These are phyloP conservation scores for Microstegium vimineum DNA, from an alignment of 176 grass and related monocot species.

Conservation along the genomic window DNA sequence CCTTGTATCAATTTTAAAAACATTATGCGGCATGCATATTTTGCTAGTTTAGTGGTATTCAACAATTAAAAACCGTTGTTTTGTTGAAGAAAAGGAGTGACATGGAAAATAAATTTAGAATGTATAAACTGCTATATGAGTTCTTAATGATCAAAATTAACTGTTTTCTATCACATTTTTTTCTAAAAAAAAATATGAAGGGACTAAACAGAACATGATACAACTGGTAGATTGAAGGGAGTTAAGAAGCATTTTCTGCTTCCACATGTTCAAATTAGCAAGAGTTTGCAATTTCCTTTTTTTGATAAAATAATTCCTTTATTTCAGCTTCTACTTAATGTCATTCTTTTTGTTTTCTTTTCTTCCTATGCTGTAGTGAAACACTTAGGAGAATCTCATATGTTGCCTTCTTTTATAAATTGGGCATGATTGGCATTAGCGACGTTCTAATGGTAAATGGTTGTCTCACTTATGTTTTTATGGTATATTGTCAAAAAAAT, in stretches of 20 bases:
- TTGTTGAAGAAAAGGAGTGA: background rate
- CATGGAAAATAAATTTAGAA: background rate
- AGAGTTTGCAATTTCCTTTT: background rate
- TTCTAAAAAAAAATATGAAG: background rate
- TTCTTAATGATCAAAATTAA: background rate
- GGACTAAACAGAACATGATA: background rate
- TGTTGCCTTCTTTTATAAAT: conserved; percentile 77
- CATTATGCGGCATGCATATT: background rate
- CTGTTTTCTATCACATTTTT: background rate
- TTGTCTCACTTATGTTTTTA: background rate
- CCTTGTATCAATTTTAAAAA: background rate
- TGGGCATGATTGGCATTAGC: conserved; percentile 84
- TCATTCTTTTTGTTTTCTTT: background rate
- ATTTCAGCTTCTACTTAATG: background rate
- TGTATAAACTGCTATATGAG: background rate
- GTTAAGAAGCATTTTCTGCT: background rate
- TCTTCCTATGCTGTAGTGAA: conserved; percentile 40
- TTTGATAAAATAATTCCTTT: background rate
- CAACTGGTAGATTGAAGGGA: background rate
- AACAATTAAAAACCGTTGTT: background rate
- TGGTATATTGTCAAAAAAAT: background rate
- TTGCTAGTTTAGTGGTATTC: background rate
- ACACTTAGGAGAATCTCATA: conserved; percentile 58
- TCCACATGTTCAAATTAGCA: background rate
- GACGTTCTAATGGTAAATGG: conserved; percentile 62